Evolutionary conservation across 1,139 yeast genomes (phyloP).

Genomic region (Sugiyamaella grinbergsii): DNA sequence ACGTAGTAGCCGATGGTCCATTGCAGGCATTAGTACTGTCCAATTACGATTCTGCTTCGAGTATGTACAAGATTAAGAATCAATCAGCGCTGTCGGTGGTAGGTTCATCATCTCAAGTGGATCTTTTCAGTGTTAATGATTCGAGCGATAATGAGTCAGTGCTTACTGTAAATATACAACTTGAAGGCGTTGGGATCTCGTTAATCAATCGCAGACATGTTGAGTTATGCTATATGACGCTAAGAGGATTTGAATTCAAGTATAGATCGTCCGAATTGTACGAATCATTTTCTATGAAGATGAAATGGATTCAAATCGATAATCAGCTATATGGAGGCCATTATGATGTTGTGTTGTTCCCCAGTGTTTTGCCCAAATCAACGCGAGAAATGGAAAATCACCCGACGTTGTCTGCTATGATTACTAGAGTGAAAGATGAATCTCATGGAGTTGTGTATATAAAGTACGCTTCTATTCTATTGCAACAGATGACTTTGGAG

Average conservation of each 20-base stretch:
- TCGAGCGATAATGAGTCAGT: conserved; percentile 59
- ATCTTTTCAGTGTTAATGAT: conserved; percentile 64
- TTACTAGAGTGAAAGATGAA: conserved; percentile 83
- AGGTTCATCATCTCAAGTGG: conserved; percentile 35
- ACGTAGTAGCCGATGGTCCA: conserved; percentile 96
- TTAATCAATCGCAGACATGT: conserved; percentile 68
- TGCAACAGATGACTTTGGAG: conserved; percentile 91
- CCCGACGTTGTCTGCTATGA: conserved; percentile 85
- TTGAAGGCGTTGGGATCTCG: conserved; percentile 91
- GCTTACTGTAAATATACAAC: conserved; percentile 58
- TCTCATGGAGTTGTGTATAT: conserved; percentile 87
- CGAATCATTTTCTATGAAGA: conserved; percentile 74
- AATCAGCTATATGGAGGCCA: conserved; percentile 88
- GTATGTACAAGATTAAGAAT: conserved; percentile 59
- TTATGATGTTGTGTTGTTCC: conserved; percentile 88
- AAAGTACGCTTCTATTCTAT: conserved; percentile 83
- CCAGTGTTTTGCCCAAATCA: conserved; percentile 85
- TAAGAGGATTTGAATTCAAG: conserved; percentile 77
- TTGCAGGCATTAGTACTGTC: conserved; percentile 84
- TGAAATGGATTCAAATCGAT: conserved; percentile 94
- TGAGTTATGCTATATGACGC: conserved; percentile 79
- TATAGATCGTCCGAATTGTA: conserved; percentile 84
- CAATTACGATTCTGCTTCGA: conserved; percentile 73
- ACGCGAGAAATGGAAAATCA: conserved; percentile 83
- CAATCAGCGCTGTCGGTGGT: conserved; percentile 16